phyloP scores from a whole-genome alignment of 176 grass and related monocot genomes.

The Oryza nivara region DNA sequence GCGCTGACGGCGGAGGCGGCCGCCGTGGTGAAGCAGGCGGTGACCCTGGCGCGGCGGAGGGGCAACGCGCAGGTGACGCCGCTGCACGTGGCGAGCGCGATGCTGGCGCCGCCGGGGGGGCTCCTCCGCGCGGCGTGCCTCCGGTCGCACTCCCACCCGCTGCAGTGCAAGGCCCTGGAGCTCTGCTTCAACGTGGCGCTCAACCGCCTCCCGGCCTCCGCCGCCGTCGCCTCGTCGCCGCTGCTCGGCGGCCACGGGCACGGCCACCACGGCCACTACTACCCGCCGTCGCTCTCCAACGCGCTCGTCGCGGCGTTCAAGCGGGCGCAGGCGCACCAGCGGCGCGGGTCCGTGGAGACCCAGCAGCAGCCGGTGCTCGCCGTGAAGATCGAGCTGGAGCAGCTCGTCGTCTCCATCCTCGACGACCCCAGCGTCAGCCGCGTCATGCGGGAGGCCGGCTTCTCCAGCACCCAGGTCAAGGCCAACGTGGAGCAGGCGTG shows the following conservation, averaged over 20 bases:
- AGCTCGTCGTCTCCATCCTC: constrained; percentile 94
- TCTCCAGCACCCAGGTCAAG: constrained; percentile 96
- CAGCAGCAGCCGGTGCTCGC: constrained; percentile 93
- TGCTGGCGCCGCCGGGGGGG: constrained; percentile 71
- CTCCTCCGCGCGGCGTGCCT: constrained; percentile 79
- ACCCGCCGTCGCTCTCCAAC: constrained; percentile 77
- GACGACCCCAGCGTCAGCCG: constrained; percentile 95
- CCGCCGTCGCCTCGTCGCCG: constrained; percentile 51
- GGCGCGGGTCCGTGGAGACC: constrained; percentile 75
- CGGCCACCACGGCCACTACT: constrained; percentile 55
- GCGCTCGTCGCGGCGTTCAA: constrained; percentile 95
- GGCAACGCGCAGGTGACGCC: constrained; percentile 95
- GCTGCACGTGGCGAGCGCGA: constrained; percentile 90
- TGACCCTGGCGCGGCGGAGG: constrained; percentile 67
- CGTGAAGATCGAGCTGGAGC: constrained; percentile 90
- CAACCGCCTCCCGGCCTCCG: constrained; percentile 77
- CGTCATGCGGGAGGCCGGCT: constrained; percentile 96
- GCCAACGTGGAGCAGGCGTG: constrained; percentile 82
- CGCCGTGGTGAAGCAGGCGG: constrained; percentile 78
- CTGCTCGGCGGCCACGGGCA: constrained; percentile 46
- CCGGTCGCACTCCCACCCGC: constrained; percentile 82
- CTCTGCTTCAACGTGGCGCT: constrained; percentile 97
- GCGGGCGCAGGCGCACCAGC: constrained; percentile 90
- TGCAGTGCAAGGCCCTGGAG: constrained; percentile 96
- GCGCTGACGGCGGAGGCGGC: constrained; percentile 73